Conservation (phyloP, 208 protist genomes). For the Trichomonas vaginalis region DNA sequence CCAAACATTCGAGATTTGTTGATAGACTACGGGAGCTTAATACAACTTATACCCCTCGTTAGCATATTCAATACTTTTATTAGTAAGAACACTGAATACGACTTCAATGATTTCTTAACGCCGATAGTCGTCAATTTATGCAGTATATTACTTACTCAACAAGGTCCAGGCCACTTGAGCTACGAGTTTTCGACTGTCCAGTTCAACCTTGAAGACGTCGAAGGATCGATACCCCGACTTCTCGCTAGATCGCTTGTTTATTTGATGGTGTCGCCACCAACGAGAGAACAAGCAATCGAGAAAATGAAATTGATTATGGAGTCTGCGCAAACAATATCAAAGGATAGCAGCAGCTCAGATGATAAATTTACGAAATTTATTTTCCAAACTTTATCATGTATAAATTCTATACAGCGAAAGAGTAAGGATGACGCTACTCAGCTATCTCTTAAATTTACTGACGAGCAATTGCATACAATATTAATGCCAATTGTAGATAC, state of each 20-base stretch:
- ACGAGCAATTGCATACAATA: neutral
- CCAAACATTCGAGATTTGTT: neutral
- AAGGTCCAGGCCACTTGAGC: neutral
- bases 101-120: neutral
- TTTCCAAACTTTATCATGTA: neutral
- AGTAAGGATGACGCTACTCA: neutral
- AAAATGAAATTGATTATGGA: neutral
- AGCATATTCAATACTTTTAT: neutral
- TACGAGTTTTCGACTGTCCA: neutral
- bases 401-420: neutral
- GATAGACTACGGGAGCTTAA: neutral
- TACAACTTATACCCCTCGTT: neutral
- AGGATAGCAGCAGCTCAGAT: neutral
- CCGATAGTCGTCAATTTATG: neutral
- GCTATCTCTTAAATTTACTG: neutral
- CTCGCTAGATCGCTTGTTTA: neutral
- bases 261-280: neutral
- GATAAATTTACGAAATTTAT: neutral
- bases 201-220: neutral
- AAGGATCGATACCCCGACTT: neutral
- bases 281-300: neutral
- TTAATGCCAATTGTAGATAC: neutral
- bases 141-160: neutral
- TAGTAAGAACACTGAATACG: neutral
- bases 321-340: neutral